Evolutionary conservation across 768 basidiomycete species (phyloP).

Genomic region (Candolleomyces eurysporus): DNA sequence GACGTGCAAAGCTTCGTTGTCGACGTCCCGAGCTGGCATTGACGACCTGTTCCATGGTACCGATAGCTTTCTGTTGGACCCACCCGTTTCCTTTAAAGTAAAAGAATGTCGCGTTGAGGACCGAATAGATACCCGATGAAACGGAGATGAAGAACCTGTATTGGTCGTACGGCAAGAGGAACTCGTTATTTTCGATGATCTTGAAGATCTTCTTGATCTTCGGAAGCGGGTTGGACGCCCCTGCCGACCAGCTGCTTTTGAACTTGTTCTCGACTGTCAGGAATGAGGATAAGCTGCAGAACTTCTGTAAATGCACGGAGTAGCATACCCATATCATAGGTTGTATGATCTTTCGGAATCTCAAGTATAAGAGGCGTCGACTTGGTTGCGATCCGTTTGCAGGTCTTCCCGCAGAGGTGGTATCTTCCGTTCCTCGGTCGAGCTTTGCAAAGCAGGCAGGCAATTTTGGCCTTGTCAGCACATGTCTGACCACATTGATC

Average conservation of each 20-base stretch:
- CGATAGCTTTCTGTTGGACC: slow-evolving; percentile 27
- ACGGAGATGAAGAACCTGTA: slow-evolving; percentile 9
- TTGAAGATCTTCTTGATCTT: slow-evolving; percentile 14
- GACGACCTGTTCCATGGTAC: slow-evolving; percentile 28
- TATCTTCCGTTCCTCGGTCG: slow-evolving; percentile 24
- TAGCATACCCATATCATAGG: slow-evolving; percentile 17
- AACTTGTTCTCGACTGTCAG: slow-evolving; percentile 16
- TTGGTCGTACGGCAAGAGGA: slow-evolving; percentile 13
- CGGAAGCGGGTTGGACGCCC: not conserved
- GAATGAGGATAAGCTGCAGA: not conserved
- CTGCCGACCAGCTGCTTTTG: slow-evolving; percentile 12
- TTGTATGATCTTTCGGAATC: slow-evolving; percentile 15
- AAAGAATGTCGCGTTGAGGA: not conserved
- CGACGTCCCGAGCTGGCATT: slow-evolving; percentile 23
- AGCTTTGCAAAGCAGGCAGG: slow-evolving; percentile 26
- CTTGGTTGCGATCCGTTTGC: slow-evolving; percentile 16
- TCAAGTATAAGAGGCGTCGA: slow-evolving; percentile 20
- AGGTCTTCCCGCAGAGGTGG: slow-evolving; percentile 22
- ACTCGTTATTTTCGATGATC: slow-evolving; percentile 15
- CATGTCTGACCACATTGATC: slow-evolving; percentile 26
- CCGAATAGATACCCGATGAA: not conserved
- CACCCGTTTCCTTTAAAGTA: slow-evolving; percentile 14
- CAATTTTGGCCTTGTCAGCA: slow-evolving; percentile 20
- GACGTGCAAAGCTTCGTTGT: slow-evolving; percentile 23
- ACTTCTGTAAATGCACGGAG: not conserved